Evolutionary conservation across 345 rosid species (phyloP), one percentile per base, ranked within the genome.

Genomic region (Ceriops decandra): DNA sequence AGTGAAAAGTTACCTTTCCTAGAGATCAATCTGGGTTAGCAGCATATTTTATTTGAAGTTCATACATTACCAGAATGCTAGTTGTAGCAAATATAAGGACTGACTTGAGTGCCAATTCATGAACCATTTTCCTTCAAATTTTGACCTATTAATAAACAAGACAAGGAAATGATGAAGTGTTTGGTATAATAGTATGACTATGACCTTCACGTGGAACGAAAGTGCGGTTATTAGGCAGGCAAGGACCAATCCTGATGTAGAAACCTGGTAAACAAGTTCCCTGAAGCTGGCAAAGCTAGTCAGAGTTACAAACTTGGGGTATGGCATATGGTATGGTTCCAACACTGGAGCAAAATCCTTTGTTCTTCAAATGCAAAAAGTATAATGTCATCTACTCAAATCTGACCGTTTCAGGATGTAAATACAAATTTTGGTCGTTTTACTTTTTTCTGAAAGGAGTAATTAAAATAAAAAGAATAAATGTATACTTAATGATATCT

Each of bases 321-420:
- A 86, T 74, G 31, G 97, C 99, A 68, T 89, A 95, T 68, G 59
- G 80, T 75, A 86, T 83, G 70, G 91, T 91, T 74, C 97, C 97
- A 62, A 83, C 57, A 64, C 71, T 24, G 26, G 70, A 54, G 91
- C 42, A 85, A 74, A 91, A 81, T 71, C 98, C 95, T 89, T 86
- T 66, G 53, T 64, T 67, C 54, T 30, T 65, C 42, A 66, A 62
- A 21, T 30, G 26, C 22, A 42, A 68, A 6, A 76, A n/a, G 47
- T 38, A 56, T 28, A 52, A 31, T 46, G 28, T 62, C 60, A 71
- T 9, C 30, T 0, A 22, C 36, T 27, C 32, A 30, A 10, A 56
- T 36, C 36, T 36, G 46, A 52, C 52, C 22, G 52, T 59, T 10
- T 5, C 19, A 72, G 31, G 32, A 59, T 51, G 33, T 22, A 7